These are phyloP conservation scores for Cytospora piceicola DNA, from an alignment of 2,329 filamentous ascomycete genomes.

Conservation along the genomic window DNA sequence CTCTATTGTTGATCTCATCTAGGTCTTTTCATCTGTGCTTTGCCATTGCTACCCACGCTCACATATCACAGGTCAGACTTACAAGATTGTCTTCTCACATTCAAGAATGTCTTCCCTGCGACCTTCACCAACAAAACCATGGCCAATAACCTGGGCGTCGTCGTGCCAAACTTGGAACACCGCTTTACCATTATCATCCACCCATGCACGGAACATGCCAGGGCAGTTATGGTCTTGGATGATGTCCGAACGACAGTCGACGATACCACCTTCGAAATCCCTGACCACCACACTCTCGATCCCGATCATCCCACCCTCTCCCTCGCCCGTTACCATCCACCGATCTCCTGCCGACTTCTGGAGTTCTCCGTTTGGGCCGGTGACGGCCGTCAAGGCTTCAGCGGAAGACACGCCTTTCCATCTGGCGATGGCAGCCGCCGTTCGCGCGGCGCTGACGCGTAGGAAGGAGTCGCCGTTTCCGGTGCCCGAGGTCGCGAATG, in stretches of 20 bases:
- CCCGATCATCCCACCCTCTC: constrained; percentile 84
- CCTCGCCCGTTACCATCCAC: constrained; percentile 76
- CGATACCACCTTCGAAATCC: constrained; percentile 47
- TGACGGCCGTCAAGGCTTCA: constrained; percentile 65
- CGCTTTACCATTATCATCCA: constrained; percentile 63
- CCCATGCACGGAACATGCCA: constrained; percentile 84
- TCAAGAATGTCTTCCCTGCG: constrained; percentile 7
- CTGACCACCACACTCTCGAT: constrained; percentile 63
- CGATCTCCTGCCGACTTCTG: constrained; percentile 73
- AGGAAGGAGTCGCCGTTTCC: constrained; percentile 91
- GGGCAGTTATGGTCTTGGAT: constrained; percentile 83
- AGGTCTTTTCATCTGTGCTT: neutral
- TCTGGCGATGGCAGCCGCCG: constrained; percentile 72
- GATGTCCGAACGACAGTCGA: constrained; percentile 54
- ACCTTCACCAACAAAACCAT: constrained; percentile 16
- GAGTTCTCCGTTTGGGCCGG: constrained; percentile 73
- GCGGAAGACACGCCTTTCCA: constrained; percentile 60
- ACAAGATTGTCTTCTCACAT: constrained; percentile 11
- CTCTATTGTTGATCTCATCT: neutral
- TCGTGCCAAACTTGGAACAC: constrained; percentile 61
- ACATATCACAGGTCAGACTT: neutral
- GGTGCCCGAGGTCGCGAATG: constrained; percentile 71
- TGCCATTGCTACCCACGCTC: constrained; percentile 3
- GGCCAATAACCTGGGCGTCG: constrained; percentile 9
- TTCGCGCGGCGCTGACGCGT: constrained; percentile 70